phyloP scores from a whole-genome alignment of 768 basidiomycete genomes.

The Pleurotus tuoliensis region DNA sequence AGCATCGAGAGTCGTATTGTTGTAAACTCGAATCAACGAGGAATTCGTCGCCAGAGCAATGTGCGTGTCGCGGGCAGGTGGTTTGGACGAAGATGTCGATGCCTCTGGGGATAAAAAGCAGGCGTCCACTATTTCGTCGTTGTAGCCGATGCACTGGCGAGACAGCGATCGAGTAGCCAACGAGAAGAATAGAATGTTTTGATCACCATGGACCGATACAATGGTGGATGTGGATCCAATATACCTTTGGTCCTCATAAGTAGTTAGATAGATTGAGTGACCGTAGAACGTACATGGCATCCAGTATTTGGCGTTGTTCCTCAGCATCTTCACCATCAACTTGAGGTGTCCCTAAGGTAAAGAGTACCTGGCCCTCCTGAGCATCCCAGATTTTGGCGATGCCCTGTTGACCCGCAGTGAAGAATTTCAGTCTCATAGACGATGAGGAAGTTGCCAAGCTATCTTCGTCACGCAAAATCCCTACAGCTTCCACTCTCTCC shows the following conservation, averaged over 20 bases:
- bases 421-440: slow-evolving; percentile 56
- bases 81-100: slow-evolving; percentile 14
- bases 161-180: slow-evolving; percentile 57
- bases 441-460: slow-evolving; percentile 38
- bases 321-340: slow-evolving; percentile 51
- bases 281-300: slow-evolving; percentile 66
- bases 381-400: slow-evolving; percentile 84
- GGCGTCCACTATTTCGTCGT: slow-evolving; percentile 95
- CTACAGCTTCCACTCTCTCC: slow-evolving; percentile 86
- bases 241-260: slow-evolving; percentile 47
- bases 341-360: slow-evolving; percentile 50
- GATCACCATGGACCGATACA: slow-evolving; percentile 89
- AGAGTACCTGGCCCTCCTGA: slow-evolving; percentile 56
- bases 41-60: slow-evolving; percentile 98
- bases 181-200: slow-evolving; percentile 93
- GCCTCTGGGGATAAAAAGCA: slow-evolving; percentile 58
- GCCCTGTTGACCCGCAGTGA: slow-evolving; percentile 91
- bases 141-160: slow-evolving; percentile 92
- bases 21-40: slow-evolving; percentile 89
- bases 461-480: slow-evolving; percentile 54
- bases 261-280: neutral
- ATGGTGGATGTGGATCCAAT: slow-evolving; percentile 59
- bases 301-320: slow-evolving; percentile 80
- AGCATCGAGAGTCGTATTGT: slow-evolving; percentile 70
- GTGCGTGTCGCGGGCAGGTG: slow-evolving; percentile 52